Evolutionary conservation across 164 flowering plant species (phyloP).

Genomic region (Vitis cinerea): DNA sequence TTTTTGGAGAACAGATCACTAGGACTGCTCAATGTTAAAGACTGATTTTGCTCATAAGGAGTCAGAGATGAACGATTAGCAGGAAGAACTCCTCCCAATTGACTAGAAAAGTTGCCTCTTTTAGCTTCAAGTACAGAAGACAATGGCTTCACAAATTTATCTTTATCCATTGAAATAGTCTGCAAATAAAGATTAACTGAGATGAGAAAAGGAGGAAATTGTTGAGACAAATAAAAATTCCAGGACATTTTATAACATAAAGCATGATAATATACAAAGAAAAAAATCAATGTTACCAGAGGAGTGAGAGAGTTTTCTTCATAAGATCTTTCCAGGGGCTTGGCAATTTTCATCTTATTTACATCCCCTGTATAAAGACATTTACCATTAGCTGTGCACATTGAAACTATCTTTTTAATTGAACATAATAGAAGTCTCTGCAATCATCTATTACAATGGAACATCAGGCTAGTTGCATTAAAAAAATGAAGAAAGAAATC

Average conservation of each 20-base stretch:
- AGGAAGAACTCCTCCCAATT: conserved; percentile 52
- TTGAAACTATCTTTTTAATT: neutral
- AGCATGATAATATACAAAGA: neutral
- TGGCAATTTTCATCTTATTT: conserved; percentile 13
- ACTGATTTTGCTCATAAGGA: conserved; percentile 16
- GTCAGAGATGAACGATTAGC: conserved; percentile 68
- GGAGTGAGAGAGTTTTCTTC: conserved; percentile 19
- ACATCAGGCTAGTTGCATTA: neutral
- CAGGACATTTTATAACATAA: neutral
- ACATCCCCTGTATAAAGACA: conserved; percentile 17
- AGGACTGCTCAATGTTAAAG: conserved; percentile 24
- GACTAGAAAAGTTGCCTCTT: conserved; percentile 29
- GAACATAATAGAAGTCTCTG: neutral
- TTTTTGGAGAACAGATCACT: conserved; percentile 19
- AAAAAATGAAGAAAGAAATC: neutral
- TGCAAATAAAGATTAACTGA: conserved; percentile 21
- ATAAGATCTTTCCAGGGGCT: conserved; percentile 22
- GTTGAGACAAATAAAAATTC: neutral
- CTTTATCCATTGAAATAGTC: conserved; percentile 27
- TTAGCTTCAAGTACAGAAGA: conserved; percentile 35
- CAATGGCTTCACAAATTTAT: conserved; percentile 24
- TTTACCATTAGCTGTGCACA: neutral
- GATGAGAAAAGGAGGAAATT: conserved; percentile 6
- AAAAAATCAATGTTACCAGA: conserved; percentile 23
- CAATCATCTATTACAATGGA: neutral